These are phyloP conservation scores for Magnusiomyces clavatus DNA, from an alignment of 1,139 yeast species.

Conservation along the genomic window DNA sequence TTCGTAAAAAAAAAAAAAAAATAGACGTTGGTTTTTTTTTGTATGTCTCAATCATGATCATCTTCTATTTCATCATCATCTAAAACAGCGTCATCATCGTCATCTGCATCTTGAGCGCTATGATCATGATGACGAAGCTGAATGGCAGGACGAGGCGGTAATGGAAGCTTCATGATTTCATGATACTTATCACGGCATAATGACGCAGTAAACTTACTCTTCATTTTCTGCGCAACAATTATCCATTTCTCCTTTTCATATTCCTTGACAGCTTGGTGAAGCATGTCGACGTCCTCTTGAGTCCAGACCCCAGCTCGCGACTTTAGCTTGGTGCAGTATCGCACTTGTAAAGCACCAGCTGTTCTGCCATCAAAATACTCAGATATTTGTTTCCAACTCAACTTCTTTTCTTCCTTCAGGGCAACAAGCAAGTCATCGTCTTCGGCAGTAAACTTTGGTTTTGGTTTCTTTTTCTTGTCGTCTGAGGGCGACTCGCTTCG, in stretches of 20 bases:
- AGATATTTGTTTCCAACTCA: conserved; percentile 28
- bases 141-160: background rate
- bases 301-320: conserved; percentile 20
- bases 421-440: conserved; percentile 25
- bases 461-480: conserved; percentile 7
- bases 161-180: conserved; percentile 1
- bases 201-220: conserved; percentile 21
- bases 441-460: conserved; percentile 25
- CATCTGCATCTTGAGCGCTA: background rate
- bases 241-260: conserved; percentile 26
- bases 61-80: background rate
- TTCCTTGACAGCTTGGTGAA: conserved; percentile 21
- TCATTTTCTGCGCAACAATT: conserved; percentile 22
- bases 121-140: background rate
- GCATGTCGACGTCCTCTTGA: conserved; percentile 19
- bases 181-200: conserved; percentile 21
- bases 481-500: background rate
- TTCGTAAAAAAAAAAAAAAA: background rate
- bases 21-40: background rate
- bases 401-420: conserved; percentile 23
- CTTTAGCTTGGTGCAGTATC: conserved; percentile 28
- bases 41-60: background rate
- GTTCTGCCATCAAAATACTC: conserved; percentile 27
- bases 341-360: conserved; percentile 28
- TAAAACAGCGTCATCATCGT: background rate